These are phyloP conservation scores for Leishmania martiniquensis DNA, from an alignment of 208 protist genomes.

Conservation along the genomic window DNA sequence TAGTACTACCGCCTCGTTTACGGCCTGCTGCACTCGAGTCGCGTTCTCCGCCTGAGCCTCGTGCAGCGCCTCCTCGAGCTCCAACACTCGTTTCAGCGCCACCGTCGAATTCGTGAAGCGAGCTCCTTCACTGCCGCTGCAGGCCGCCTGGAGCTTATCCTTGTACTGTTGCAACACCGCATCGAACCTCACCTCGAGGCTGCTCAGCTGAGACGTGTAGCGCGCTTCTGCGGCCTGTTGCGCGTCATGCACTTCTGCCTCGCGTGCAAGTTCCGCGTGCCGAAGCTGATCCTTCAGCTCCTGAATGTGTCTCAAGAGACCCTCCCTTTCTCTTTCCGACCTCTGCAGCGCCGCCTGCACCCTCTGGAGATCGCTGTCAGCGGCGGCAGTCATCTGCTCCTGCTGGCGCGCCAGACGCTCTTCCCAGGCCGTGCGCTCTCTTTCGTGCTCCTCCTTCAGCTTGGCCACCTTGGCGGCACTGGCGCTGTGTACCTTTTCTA, in stretches of 20 bases:
- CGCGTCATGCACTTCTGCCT: slow-evolving; percentile 9
- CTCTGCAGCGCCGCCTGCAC: slow-evolving; percentile 26
- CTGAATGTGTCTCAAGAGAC: not conserved
- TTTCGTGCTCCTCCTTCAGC: slow-evolving; percentile 34
- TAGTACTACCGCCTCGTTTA: slow-evolving; percentile 1
- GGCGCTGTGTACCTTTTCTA: slow-evolving; percentile 27
- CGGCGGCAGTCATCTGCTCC: slow-evolving; percentile 16
- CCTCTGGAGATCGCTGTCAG: slow-evolving; percentile 26
- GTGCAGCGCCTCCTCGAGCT: slow-evolving; percentile 29
- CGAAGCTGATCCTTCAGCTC: slow-evolving; percentile 10
- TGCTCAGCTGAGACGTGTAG: slow-evolving; percentile 10
- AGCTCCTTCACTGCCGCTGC: not conserved
- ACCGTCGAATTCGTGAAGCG: not conserved
- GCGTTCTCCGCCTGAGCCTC: slow-evolving; percentile 15
- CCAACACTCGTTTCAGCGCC: slow-evolving; percentile 19
- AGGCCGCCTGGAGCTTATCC: not conserved
- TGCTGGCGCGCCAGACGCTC: slow-evolving; percentile 13
- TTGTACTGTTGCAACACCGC: slow-evolving; percentile 16
- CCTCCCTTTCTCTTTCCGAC: slow-evolving; percentile 17
- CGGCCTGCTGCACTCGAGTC: slow-evolving; percentile 13
- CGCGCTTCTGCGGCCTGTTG: not conserved
- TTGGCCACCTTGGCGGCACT: slow-evolving; percentile 25
- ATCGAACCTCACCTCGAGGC: slow-evolving; percentile 15
- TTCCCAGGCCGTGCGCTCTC: slow-evolving; percentile 31
- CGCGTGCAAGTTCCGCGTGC: slow-evolving; percentile 11